Conservation (phyloP, 164 flowering plant genomes). For the Echeveria elegans region DNA sequence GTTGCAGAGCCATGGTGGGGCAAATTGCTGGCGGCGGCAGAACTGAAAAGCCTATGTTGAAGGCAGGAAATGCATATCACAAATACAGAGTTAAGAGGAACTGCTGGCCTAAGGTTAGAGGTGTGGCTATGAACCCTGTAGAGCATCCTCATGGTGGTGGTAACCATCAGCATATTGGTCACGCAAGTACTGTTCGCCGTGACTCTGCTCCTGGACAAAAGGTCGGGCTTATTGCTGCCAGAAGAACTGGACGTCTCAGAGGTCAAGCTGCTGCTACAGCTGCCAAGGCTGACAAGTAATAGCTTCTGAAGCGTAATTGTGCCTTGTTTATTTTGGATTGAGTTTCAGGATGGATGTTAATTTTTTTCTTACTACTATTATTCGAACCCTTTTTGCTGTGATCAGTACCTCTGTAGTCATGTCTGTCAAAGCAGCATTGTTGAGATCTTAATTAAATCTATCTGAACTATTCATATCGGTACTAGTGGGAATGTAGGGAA, state of each 20-base stretch:
- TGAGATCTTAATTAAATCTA: too few species aligned
- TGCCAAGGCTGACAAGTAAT: background rate
- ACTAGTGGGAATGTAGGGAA: too few species aligned
- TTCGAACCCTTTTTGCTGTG: too few species aligned
- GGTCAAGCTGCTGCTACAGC: background rate
- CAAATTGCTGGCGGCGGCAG: slow-evolving; percentile 58
- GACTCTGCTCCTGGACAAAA: slow-evolving; percentile 56
- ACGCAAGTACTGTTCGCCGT: slow-evolving; percentile 48
- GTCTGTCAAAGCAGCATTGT: too few species aligned
- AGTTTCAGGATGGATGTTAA: background rate
- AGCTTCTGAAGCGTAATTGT: background rate
- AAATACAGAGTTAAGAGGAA: slow-evolving; percentile 51
- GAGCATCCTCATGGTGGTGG: slow-evolving; percentile 2
- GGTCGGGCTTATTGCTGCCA: slow-evolving; percentile 53
- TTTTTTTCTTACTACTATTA: background rate
- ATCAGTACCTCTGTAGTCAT: too few species aligned
- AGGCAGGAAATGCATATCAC: slow-evolving; percentile 57
- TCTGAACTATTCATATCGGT: too few species aligned
- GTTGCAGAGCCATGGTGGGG: slow-evolving; percentile 50
- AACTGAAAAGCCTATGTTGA: slow-evolving; percentile 46
- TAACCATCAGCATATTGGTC: slow-evolving; percentile 24
- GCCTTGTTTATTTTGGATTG: background rate
- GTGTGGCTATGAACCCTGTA: slow-evolving; percentile 21
- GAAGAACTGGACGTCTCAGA: slow-evolving; percentile 36
- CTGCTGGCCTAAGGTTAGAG: slow-evolving; percentile 65